Evolutionary conservation across 2,329 filamentous ascomycete genomes (phyloP).

Genomic region (Fusarium fujikuroi): DNA sequence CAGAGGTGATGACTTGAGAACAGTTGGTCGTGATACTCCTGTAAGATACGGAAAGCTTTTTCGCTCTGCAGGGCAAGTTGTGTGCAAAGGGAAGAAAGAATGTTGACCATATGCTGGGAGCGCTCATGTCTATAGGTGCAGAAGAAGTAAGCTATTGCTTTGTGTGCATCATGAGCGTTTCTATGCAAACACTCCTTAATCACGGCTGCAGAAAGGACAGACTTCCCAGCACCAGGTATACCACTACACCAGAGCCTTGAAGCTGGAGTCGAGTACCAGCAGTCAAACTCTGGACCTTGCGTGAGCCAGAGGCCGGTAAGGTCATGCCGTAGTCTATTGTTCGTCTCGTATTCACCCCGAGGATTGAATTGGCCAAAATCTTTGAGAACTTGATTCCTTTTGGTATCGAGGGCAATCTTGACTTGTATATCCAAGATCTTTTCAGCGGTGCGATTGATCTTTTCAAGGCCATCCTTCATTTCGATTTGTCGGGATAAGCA

Average conservation of each 20-base stretch:
- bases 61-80: not conserved
- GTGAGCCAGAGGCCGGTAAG: not conserved
- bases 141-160: not conserved
- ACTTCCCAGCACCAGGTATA: not conserved
- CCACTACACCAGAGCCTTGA: not conserved
- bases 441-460: not conserved
- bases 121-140: not conserved
- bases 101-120: not conserved
- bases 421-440: not conserved
- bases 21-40: not conserved
- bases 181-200: not conserved
- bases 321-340: not conserved
- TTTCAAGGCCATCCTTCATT: not conserved
- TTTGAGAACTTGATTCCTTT: not conserved
- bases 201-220: not conserved
- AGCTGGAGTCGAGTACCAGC: not conserved
- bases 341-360: not conserved
- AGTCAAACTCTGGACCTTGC: not conserved
- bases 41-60: not conserved
- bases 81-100: not conserved
- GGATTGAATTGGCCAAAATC: not conserved
- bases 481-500: not conserved
- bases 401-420: not conserved
- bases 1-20: not conserved
- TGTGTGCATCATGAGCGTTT: not conserved